Evolutionary conservation across 805 yeast species (phyloP).

Genomic region (Schwanniomyces pseudopolymorphus): DNA sequence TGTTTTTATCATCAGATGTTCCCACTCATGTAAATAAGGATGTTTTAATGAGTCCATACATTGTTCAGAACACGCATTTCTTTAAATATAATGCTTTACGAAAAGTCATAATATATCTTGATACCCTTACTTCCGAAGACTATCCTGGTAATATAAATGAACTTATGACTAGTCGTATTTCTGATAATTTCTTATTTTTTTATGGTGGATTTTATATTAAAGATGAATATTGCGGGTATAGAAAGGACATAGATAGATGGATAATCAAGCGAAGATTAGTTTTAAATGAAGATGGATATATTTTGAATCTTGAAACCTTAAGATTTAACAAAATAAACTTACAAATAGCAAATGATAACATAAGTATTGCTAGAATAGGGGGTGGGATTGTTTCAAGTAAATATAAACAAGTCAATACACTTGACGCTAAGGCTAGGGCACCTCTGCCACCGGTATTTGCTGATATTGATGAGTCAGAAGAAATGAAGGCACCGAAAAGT

Average conservation of each 20-base stretch:
- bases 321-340: conserved; percentile 47
- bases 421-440: conserved; percentile 7
- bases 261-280: conserved; percentile 41
- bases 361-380: conserved; percentile 32
- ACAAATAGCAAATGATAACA: conserved; percentile 11
- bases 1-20: conserved; percentile 35
- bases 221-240: conserved; percentile 21
- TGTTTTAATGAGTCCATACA: conserved; percentile 39
- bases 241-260: conserved; percentile 30
- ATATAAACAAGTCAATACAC: conserved; percentile 10
- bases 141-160: conserved; percentile 54
- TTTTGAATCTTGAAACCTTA: conserved; percentile 53
- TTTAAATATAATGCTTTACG: conserved; percentile 29
- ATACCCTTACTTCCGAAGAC: conserved; percentile 14
- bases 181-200: conserved; percentile 56
- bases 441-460: conserved; percentile 21
- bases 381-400: conserved; percentile 26
- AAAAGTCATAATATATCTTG: conserved; percentile 29
- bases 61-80: conserved; percentile 37
- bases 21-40: conserved; percentile 40
- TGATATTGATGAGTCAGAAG: conserved; percentile 7
- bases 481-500: background rate
- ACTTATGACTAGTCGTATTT: conserved; percentile 47
- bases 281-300: conserved; percentile 54
- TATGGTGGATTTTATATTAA: conserved; percentile 67